These are phyloP conservation scores for Cunninghamia lanceolata DNA, from an alignment of 75 land plant species.

Conservation along the genomic window DNA sequence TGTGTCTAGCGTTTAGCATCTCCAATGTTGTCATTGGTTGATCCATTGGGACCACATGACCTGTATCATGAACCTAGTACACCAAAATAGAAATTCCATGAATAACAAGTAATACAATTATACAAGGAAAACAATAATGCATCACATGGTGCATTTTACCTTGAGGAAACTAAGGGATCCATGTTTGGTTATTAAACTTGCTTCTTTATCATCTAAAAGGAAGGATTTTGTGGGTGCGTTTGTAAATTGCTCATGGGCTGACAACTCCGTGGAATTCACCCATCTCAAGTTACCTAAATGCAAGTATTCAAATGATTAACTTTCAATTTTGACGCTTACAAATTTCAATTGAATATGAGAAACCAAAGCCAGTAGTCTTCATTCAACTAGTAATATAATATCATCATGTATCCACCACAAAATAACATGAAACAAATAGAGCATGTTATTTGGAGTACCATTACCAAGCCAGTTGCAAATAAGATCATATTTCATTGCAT, in stretches of 20 bases:
- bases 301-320: too few species aligned
- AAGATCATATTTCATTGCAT: slow-evolving; percentile 97
- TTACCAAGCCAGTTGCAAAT: slow-evolving; percentile 99
- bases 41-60: slow-evolving; percentile 99
- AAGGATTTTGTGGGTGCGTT: slow-evolving; percentile 43
- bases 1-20: slow-evolving; percentile 71
- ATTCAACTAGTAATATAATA: neutral
- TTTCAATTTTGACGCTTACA: slow-evolving; percentile 57
- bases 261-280: slow-evolving; percentile 96
- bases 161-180: slow-evolving; percentile 88
- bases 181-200: slow-evolving; percentile 65
- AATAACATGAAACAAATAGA: too few species aligned
- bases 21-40: slow-evolving; percentile 77
- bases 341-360: neutral
- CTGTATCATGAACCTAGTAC: too few species aligned
- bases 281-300: too few species aligned
- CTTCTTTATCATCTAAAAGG: too few species aligned
- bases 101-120: too few species aligned
- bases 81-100: too few species aligned
- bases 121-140: too few species aligned
- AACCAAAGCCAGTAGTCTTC: neutral
- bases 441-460: neutral
- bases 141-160: slow-evolving; percentile 36
- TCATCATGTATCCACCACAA: neutral
- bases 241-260: slow-evolving; percentile 63